phyloP scores from a whole-genome alignment of 176 grass and related monocot genomes.

The Microstegium vimineum region DNA sequence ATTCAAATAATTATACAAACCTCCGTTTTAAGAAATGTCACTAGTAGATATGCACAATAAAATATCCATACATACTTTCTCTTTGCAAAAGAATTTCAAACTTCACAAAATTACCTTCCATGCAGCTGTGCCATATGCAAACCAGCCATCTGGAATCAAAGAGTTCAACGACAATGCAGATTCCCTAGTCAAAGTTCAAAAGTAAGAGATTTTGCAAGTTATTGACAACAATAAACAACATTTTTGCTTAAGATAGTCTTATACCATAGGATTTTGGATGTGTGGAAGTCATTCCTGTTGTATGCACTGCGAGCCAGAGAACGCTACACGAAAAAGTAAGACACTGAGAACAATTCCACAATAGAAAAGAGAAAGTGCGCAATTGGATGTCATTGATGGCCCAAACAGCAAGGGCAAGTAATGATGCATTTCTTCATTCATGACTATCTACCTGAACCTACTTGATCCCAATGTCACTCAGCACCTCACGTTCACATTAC shows the following conservation, averaged over 20 bases:
- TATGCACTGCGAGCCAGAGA: constrained; percentile 85
- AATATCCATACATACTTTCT: background rate
- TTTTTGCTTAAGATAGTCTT: constrained; percentile 15
- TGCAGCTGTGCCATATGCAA: constrained; percentile 84
- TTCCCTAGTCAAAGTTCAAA: constrained; percentile 58
- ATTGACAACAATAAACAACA: constrained; percentile 19
- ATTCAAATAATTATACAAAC: background rate
- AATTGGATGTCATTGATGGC: background rate
- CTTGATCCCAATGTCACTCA: background rate
- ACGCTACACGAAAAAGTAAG: constrained; percentile 43
- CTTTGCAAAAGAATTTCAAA: constrained; percentile 6
- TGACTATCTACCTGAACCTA: background rate
- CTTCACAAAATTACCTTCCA: constrained; percentile 60
- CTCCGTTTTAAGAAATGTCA: background rate
- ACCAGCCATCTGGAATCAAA: constrained; percentile 92
- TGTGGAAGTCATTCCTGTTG: constrained; percentile 72
- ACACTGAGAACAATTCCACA: constrained; percentile 4
- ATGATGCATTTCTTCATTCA: background rate
- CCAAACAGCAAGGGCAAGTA: background rate
- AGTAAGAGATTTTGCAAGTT: background rate
- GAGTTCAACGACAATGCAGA: constrained; percentile 91
- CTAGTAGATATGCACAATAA: background rate
- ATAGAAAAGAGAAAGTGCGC: background rate
- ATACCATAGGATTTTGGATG: constrained; percentile 85
- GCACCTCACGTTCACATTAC: background rate